Conservation (phyloP, 192 early-diverging fungal species). For the Coemansia sp. region DNA sequence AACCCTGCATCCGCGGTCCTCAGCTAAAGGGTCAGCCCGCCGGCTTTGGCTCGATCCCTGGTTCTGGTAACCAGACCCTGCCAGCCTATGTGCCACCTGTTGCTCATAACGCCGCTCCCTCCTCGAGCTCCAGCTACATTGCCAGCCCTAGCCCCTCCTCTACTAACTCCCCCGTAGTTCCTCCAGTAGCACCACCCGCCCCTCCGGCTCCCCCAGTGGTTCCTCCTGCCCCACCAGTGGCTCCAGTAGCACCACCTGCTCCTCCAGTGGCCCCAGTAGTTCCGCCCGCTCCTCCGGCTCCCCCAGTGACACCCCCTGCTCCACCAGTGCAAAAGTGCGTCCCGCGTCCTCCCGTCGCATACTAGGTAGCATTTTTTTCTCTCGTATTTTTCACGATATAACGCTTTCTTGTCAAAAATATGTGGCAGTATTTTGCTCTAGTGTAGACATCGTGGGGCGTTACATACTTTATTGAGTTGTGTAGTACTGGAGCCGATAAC, state of each 20-base stretch:
- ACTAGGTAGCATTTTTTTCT: neutral
- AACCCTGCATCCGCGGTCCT: slow-evolving; percentile 58
- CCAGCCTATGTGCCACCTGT: slow-evolving; percentile 14
- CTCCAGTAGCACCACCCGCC: neutral
- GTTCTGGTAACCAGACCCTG: slow-evolving; percentile 17
- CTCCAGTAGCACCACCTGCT: neutral
- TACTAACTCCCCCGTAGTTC: neutral
- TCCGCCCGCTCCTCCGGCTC: neutral
- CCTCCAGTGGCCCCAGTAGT: neutral
- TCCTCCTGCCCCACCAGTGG: neutral
- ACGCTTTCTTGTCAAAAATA: neutral
- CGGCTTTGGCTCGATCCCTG: slow-evolving; percentile 48
- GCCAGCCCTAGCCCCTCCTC: neutral
- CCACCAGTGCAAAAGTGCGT: slow-evolving; percentile 8
- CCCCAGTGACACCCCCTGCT: neutral
- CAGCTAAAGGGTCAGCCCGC: slow-evolving; percentile 48
- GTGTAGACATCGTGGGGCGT: too few species aligned
- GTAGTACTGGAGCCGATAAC: too few species aligned
- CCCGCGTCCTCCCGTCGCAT: slow-evolving; percentile 7
- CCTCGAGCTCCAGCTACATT: neutral
- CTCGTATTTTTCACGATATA: neutral
- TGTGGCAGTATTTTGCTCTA: neutral
- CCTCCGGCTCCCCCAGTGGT: neutral
- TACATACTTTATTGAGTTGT: neutral
- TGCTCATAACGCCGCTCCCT: slow-evolving; percentile 7